Evolutionary conservation across 2,329 filamentous ascomycete species (phyloP), one percentile per base, ranked within the genome.

Genomic region (Calonectria pteridis): DNA sequence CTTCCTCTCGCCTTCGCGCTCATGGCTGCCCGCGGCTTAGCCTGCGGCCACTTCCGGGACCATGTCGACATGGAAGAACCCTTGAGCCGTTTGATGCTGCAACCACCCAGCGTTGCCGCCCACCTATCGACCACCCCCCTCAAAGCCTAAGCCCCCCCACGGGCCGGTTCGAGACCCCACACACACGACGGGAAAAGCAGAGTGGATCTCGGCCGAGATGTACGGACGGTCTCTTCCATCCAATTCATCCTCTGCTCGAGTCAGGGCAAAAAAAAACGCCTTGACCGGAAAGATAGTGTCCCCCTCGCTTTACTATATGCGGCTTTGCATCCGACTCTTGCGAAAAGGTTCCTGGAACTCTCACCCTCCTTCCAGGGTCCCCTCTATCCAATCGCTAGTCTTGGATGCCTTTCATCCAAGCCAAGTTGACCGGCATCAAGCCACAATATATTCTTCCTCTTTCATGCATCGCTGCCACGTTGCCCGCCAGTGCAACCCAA

Each of bases 201-300:
- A 23, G 59, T 46, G 59, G 40, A 63, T 63, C 59, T 63, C 59
- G 59, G 59, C 59, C 59, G 59, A 63, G 59, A 63, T 29, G 35
- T 28, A 43, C 59, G 37, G 59, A 63, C 18, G 53, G 59, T 46
- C 59, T 29, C 16, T 37, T 23, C 23, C 4, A 16, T 58, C 33
- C 37, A 35, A 16, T 59, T 59, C 14, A 35, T 35, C n/a, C 29
- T 55, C 16, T 31, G 35, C 18, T 23, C 13, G 20, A 23, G n/a
- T 59, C 4, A 20, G 13, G 18, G 11, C 2, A 37, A 23, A 13
- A 33, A 35, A 59, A 59, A 59, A 37, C 53, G 53, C 53, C 53
- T 18, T 59, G 53, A 59, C 53, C 53, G 37, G n/a, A 55, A 14
- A 37, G 53, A 59, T 37, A 37, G 33, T 37, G 33, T 37, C 53